phyloP scores from a whole-genome alignment of 73 alveolate genomes.

The Paramecium octaurelia region DNA sequence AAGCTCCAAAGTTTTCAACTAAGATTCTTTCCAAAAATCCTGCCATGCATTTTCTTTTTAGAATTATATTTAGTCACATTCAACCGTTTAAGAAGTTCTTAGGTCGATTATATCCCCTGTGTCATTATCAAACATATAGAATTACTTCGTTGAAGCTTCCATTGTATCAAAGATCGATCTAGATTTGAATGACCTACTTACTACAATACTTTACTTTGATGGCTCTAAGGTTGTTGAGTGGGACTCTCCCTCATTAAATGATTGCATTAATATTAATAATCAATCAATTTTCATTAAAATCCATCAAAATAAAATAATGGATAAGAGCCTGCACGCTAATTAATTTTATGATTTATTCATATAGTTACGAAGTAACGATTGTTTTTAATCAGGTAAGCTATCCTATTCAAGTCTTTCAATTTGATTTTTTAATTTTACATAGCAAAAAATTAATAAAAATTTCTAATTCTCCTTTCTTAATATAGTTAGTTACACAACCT shows the following conservation, averaged over 20 bases:
- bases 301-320: background rate
- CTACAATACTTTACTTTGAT: background rate
- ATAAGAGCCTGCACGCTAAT: background rate
- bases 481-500: no score
- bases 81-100: background rate
- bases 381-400: background rate
- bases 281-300: background rate
- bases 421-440: background rate
- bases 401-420: slow-evolving; percentile 14
- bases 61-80: background rate
- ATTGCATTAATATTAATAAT: background rate
- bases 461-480: background rate
- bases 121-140: slow-evolving; percentile 7
- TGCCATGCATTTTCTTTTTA: slow-evolving; percentile 19
- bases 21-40: background rate
- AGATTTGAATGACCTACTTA: background rate
- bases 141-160: background rate
- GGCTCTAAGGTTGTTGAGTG: background rate
- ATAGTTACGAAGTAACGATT: background rate
- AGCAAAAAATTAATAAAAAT: background rate
- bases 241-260: background rate
- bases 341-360: background rate
- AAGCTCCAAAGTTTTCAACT: background rate
- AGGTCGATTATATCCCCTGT: slow-evolving; percentile 18
- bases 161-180: slow-evolving; percentile 31